phyloP scores from a whole-genome alignment of 495 filamentous ascomycete species.

The Hyaloscypha variabilis region DNA sequence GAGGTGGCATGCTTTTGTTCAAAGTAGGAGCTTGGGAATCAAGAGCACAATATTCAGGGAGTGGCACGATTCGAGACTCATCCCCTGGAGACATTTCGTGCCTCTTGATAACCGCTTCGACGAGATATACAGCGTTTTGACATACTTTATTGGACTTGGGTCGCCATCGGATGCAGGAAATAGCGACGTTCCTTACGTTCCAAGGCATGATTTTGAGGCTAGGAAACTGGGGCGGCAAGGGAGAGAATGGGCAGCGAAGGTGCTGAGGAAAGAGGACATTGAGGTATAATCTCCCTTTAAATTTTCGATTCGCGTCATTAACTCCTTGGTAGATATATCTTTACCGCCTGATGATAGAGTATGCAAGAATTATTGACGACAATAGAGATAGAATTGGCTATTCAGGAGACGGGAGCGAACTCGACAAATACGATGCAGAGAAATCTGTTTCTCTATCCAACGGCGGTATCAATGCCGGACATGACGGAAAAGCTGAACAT shows the following conservation, averaged over 20 bases:
- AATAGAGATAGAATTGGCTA: slow-evolving; percentile 65
- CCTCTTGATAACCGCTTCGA: slow-evolving; percentile 80
- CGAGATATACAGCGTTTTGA: slow-evolving; percentile 75
- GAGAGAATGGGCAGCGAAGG: slow-evolving; percentile 68
- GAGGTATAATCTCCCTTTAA: slow-evolving; percentile 35
- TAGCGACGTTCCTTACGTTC: slow-evolving; percentile 50
- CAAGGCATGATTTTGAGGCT: slow-evolving; percentile 40
- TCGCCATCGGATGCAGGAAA: slow-evolving; percentile 35
- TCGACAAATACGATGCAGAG: slow-evolving; percentile 28
- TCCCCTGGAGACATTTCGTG: slow-evolving; percentile 74
- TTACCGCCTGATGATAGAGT: slow-evolving; percentile 70
- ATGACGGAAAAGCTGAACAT: background rate
- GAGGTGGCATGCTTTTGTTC: slow-evolving; percentile 68
- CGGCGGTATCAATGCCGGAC: slow-evolving; percentile 6
- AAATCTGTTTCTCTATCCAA: slow-evolving; percentile 10
- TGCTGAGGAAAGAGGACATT: slow-evolving; percentile 69
- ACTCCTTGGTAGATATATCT: slow-evolving; percentile 54
- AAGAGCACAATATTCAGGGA: slow-evolving; percentile 77
- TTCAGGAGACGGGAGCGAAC: slow-evolving; percentile 31
- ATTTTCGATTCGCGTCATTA: background rate
- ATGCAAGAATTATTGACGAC: slow-evolving; percentile 68
- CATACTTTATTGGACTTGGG: slow-evolving; percentile 72
- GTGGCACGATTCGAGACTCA: slow-evolving; percentile 73
- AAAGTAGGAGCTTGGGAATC: slow-evolving; percentile 66
- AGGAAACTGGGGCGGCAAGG: slow-evolving; percentile 62